Base-by-base conservation (phyloP, 495 filamentous ascomycete genomes). In the Parathielavia hyrcaniae region DNA sequence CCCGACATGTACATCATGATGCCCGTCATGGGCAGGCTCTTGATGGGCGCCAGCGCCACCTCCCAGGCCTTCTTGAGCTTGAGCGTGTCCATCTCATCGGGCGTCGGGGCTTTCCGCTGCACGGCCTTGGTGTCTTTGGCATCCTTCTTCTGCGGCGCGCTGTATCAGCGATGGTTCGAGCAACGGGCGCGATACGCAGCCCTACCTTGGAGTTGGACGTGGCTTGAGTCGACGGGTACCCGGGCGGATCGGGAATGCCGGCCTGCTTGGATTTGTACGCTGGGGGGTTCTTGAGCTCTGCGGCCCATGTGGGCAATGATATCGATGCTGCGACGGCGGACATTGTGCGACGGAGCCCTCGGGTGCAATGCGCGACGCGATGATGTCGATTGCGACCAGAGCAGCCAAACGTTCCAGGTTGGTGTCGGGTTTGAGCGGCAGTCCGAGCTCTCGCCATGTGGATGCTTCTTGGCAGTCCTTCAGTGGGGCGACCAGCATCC, bases 1-100 rank as follows among this genome's bases (percentile, higher is more conserved):
- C 93, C 93, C 58, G 93, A 96, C 95, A 99, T 97, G 81, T 99
- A 99, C 91, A 97, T 97, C 86, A 96, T 96, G 74, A 99, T 91
- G 46, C 83, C 90, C 58, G 95, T 97, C 93, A 98, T 97, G 51
- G 93, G 93, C 45, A 99, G 79, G 68, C 86, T 84, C 76, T 99
- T 99, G 50, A 91, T 86, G 2, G 93, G 93, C 5, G 87, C 95
- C 38, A 99, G 81, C 35, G 93, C 95, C 20, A 99, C 81, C 74
- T 99, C 93, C 95, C 95, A 99, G 1, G 93, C 92, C 69, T 99
- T 99, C 75, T 98, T 99, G 61, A 97, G 72, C 76, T 97, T 97
- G 53, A 99, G 77, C 41, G 84, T 87, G 71, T 97, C 93, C 76
- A 89, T 97, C 72, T 97, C 90, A 61, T 85, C 86, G 59, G 80